These are phyloP conservation scores for Tolypocladium amazonense DNA, from an alignment of 2,329 filamentous ascomycete genomes.

Conservation along the genomic window DNA sequence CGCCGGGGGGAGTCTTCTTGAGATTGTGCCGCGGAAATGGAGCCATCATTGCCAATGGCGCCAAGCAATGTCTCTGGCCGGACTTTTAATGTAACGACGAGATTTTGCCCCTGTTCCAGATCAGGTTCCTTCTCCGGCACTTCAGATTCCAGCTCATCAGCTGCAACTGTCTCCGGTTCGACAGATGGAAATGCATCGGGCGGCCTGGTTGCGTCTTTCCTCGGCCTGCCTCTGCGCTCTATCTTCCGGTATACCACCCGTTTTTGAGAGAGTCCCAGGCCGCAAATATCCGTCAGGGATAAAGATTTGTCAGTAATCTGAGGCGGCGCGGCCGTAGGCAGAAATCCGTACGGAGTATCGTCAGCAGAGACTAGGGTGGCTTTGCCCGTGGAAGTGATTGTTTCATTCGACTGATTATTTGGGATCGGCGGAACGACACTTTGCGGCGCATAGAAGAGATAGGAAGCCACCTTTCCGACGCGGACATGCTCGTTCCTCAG, in stretches of 20 bases:
- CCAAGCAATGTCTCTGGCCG: background rate
- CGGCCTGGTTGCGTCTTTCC: background rate
- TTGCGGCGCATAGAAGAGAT: conserved; percentile 16
- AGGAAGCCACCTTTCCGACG: conserved; percentile 25
- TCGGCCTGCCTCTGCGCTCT: background rate
- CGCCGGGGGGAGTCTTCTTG: background rate
- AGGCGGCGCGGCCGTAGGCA: background rate
- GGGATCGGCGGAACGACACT: background rate
- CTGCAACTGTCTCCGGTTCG: background rate
- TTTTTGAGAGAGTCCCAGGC: background rate
- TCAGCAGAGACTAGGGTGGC: background rate
- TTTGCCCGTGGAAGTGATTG: background rate
- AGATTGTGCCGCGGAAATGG: background rate
- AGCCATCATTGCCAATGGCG: no score
- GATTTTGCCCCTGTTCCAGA: background rate
- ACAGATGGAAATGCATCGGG: no score
- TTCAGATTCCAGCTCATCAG: background rate
- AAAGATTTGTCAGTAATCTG: background rate
- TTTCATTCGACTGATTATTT: background rate
- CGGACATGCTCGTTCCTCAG: conserved; percentile 24
- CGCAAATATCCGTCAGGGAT: background rate
- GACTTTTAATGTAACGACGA: background rate
- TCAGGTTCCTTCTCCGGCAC: background rate
- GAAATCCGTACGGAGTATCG: background rate
- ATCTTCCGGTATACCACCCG: background rate